phyloP scores from a whole-genome alignment of 345 rosid genomes.

The Pistacia atlantica region DNA sequence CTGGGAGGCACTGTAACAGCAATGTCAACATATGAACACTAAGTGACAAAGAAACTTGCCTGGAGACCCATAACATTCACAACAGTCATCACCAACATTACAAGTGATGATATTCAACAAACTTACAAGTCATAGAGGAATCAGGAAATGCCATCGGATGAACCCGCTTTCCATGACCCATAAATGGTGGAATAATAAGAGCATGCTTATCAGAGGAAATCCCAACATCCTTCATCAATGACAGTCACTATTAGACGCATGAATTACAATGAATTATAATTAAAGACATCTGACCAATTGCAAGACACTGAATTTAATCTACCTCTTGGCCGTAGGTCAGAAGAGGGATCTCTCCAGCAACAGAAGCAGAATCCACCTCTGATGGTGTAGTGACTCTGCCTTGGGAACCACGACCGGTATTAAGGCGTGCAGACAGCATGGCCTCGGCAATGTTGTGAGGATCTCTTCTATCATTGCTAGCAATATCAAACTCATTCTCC shows the following conservation, averaged over 20 bases:
- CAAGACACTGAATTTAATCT: slow-evolving; percentile 11
- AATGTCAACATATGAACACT: slow-evolving; percentile 20
- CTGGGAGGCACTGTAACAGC: slow-evolving; percentile 67
- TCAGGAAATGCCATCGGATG: slow-evolving; percentile 60
- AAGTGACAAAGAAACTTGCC: slow-evolving; percentile 3
- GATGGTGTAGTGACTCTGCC: slow-evolving; percentile 35
- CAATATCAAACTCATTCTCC: slow-evolving; percentile 57
- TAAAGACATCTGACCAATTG: slow-evolving; percentile 3
- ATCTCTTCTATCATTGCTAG: slow-evolving; percentile 30
- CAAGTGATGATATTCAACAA: slow-evolving; percentile 3
- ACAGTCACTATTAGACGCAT: slow-evolving; percentile 4
- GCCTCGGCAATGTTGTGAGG: slow-evolving; percentile 50
- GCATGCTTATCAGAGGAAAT: slow-evolving; percentile 80
- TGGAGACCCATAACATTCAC: slow-evolving; percentile 1
- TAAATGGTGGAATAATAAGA: slow-evolving; percentile 71
- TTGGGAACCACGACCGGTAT: slow-evolving; percentile 44
- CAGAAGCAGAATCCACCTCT: slow-evolving; percentile 60
- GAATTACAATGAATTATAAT: not conserved
- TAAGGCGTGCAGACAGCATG: slow-evolving; percentile 50
- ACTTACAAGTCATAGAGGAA: slow-evolving; percentile 59
- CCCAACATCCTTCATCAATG: slow-evolving; percentile 54
- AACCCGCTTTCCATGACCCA: slow-evolving; percentile 49
- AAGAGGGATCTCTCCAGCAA: slow-evolving; percentile 59
- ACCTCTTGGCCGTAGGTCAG: slow-evolving; percentile 80
- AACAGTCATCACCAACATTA: not conserved